Evolutionary conservation across 306 rosid genomes (phyloP), one percentile per base, ranked within the genome.

Genomic region (Biancaea sappan): DNA sequence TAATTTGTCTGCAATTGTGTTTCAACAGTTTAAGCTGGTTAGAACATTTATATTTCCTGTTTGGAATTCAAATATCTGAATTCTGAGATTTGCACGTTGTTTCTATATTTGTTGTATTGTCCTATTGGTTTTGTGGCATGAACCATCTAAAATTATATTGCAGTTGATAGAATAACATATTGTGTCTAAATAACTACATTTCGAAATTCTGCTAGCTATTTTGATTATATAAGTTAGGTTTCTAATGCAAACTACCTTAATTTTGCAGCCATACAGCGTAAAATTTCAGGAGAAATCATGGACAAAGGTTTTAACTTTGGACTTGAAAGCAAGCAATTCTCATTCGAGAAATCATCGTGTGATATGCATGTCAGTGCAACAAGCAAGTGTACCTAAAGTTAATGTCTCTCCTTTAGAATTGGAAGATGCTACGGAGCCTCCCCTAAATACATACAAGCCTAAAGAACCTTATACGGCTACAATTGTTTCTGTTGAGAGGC

Each of bases 401-500:
- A 8, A 71, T 35, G 92, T 92, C 66, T 77, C 92, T 66, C 99
- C 99, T 72, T 56, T 86, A 64, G 68, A 76, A 52, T 87, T 91
- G 61, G 99, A 94, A 48, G 89, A 94, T 75, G 92, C 85, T 38
- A 19, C 64, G 29, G 95, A 83, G 26, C 96, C 99, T 72, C 96
- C 99, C n/a, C 81, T 94, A 81, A 88, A 94, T 77, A 2, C 44
- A 34, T 58, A 83, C 92, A 94, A 92, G 84, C 96, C 96, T 70
- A 92, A 82, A 85, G 91, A 73, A 72, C 92, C 99, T n/a, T 94
- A 92, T 71, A 94, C 93, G 0, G 99, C 96, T 79, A 92, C 90
- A 64, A 87, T 94, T 84, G 88, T 88, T 82, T 94, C 99, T 26
- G 99, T 94, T 62, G 99, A 94, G 82, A 87, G 99, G 80, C 54